Evolutionary conservation across 352 stramenopile genomes (phyloP).

Genomic region (Pythium guiyangense): DNA sequence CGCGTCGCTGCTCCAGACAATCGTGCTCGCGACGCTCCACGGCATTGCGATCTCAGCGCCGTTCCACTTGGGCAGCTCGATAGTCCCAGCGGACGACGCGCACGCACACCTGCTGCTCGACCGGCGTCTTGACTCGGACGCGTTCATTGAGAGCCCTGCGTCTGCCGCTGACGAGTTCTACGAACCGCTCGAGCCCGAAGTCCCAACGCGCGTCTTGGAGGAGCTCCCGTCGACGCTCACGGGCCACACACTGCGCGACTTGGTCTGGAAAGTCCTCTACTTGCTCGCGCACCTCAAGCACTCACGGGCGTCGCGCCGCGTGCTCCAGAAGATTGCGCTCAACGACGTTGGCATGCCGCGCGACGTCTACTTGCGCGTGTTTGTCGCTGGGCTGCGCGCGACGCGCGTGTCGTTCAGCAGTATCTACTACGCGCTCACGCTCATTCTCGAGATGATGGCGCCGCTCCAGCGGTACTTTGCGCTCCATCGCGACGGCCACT

Average conservation of each 20-base stretch:
- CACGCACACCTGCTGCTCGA: constrained; percentile 11
- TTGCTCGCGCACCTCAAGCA: constrained; percentile 68
- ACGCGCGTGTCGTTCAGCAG: constrained; percentile 37
- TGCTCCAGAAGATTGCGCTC: constrained; percentile 43
- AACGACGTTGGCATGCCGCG: constrained; percentile 39
- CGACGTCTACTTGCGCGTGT: constrained; percentile 35
- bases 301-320: constrained; percentile 30
- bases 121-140: constrained; percentile 29
- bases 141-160: constrained; percentile 31
- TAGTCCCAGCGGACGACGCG: constrained; percentile 13
- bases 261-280: constrained; percentile 64
- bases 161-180: constrained; percentile 21
- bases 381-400: constrained; percentile 32
- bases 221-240: constrained; percentile 58
- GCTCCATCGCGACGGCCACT: constrained; percentile 48
- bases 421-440: constrained; percentile 44
- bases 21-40: constrained; percentile 65
- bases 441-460: constrained; percentile 51
- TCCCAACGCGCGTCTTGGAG: constrained; percentile 40
- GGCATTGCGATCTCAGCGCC: constrained; percentile 26
- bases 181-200: constrained; percentile 18
- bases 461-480: constrained; percentile 56
- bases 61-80: constrained; percentile 22
- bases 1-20: constrained; percentile 47
- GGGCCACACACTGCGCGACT: constrained; percentile 58